These are phyloP conservation scores for Blastobotrys peoriensis DNA, from an alignment of 805 yeast species.

Conservation along the genomic window DNA sequence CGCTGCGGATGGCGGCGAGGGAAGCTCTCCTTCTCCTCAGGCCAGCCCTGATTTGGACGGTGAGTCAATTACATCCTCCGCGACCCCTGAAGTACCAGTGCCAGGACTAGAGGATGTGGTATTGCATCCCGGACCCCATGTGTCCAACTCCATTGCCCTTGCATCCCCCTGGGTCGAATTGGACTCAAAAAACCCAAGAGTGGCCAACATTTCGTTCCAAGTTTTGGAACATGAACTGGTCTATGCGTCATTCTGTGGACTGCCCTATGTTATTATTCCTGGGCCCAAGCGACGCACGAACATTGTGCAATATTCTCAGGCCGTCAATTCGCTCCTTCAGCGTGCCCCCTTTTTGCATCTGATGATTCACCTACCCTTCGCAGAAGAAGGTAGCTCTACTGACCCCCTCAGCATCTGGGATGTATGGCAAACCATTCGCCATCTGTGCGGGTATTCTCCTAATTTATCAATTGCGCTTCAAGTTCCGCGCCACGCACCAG, in stretches of 20 bases:
- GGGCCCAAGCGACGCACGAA: slow-evolving; percentile 58
- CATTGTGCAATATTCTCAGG: slow-evolving; percentile 45
- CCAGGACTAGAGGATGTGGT: slow-evolving; percentile 40
- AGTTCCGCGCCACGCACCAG: slow-evolving; percentile 56
- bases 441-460: slow-evolving; percentile 46
- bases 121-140: slow-evolving; percentile 38
- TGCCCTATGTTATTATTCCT: slow-evolving; percentile 49
- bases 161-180: slow-evolving; percentile 67
- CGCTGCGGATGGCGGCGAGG: background rate
- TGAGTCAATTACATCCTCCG: background rate
- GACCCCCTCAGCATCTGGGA: slow-evolving; percentile 59
- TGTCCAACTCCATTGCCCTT: slow-evolving; percentile 44
- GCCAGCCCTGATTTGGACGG: slow-evolving; percentile 15
- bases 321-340: slow-evolving; percentile 31
- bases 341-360: slow-evolving; percentile 25
- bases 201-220: slow-evolving; percentile 50
- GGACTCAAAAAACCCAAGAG: slow-evolving; percentile 44
- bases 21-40: slow-evolving; percentile 1
- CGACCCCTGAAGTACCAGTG: slow-evolving; percentile 30
- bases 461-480: slow-evolving; percentile 68
- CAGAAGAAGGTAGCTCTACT: slow-evolving; percentile 36
- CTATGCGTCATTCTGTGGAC: slow-evolving; percentile 54
- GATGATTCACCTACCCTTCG: slow-evolving; percentile 28
- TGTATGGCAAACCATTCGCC: slow-evolving; percentile 62
- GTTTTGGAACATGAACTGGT: slow-evolving; percentile 53